Evolutionary conservation across 2,329 filamentous ascomycete genomes (phyloP).

Genomic region (Sclerotiophoma versabilis): DNA sequence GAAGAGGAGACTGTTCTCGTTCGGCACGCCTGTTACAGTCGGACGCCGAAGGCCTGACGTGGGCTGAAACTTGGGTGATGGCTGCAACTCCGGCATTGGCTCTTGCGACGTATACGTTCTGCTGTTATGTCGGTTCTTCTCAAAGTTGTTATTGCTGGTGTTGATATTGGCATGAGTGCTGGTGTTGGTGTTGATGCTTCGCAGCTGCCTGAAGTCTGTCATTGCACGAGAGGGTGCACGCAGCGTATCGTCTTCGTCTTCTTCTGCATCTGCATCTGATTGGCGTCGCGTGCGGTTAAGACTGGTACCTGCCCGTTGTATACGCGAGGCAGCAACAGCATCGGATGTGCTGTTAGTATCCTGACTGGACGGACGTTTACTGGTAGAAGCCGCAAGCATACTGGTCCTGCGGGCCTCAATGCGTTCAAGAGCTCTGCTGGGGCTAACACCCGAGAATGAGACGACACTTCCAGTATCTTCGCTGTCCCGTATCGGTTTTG

Average conservation of each 20-base stretch:
- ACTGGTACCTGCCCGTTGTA: slow-evolving; percentile 49
- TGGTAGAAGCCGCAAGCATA: slow-evolving; percentile 30
- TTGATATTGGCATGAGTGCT: slow-evolving; percentile 29
- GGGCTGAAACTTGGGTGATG: slow-evolving; percentile 39
- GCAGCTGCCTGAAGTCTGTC: slow-evolving; percentile 53
- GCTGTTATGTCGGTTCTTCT: slow-evolving; percentile 29
- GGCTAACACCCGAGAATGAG: slow-evolving; percentile 37
- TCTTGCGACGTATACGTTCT: slow-evolving; percentile 49
- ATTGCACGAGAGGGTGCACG: slow-evolving; percentile 58
- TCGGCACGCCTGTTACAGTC: slow-evolving; percentile 29
- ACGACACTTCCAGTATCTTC: slow-evolving; percentile 44
- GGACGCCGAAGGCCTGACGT: slow-evolving; percentile 41
- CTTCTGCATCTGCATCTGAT: slow-evolving; percentile 40
- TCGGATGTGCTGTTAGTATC: slow-evolving; percentile 32
- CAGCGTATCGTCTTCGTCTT: slow-evolving; percentile 50
- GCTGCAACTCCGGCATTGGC: slow-evolving; percentile 47
- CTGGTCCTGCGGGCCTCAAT: slow-evolving; percentile 55
- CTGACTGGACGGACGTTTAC: slow-evolving; percentile 41
- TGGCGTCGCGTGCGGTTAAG: slow-evolving; percentile 47
- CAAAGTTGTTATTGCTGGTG: slow-evolving; percentile 22
- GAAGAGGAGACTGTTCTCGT: slow-evolving; percentile 39
- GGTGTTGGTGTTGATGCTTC: slow-evolving; percentile 31
- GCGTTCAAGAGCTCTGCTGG: slow-evolving; percentile 50
- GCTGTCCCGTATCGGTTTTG: slow-evolving; percentile 41
- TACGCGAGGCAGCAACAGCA: slow-evolving; percentile 34